Base-by-base conservation (phyloP, 352 stramenopile genomes). In the Globisporangium camurandrum region DNA sequence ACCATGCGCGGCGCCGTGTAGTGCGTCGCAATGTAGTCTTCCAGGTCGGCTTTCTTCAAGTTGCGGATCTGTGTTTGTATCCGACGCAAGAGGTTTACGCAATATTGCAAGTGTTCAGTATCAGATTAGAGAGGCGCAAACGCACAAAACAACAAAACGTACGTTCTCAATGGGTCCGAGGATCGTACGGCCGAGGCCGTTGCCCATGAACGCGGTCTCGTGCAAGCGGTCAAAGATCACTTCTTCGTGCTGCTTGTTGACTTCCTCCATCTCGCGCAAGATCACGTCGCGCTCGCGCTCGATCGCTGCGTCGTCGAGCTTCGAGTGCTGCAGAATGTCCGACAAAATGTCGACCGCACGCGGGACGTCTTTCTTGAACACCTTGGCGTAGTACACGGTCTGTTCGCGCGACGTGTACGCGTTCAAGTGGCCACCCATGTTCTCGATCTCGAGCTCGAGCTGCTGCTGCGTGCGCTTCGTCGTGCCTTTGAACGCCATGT, bases 401-500 rank as follows among this genome's bases (percentile, higher is more conserved):
- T 99, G 97, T 69, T 99, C 97, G 47, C 96, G 85, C 61, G 80
- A 97, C 49, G 97, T 99, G 77, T 99, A 99, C 7, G 97, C 97
- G 70, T 99, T 97, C 42, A 99, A 77, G 83, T 99, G 97, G 59
- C 94, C 97, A 54, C 97, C 97, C 95, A 99, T 99, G 81, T 99
- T 98, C 84, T 99, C 97, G 62, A 99, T 99, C 72, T 98, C 92
- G 42, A 98, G 79, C 79, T 99, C 97, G n/a, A 99, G 83, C 66
- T 98, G 77, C 66, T 97, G 89, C 78, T 99, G 96, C 41, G 90
- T 98, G 53, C 97, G 82, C 61, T 95, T 96, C 30, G 67, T 67
- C 31, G 97, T 99, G 62, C 97, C 97, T 78, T 99, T 99, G 83
- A 99, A 99, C 41, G 96, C 93, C 95, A 99, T 98, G 83, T 99